Conservation (phyloP, 305 asterid genomes). For the Coffea humblotiana region DNA sequence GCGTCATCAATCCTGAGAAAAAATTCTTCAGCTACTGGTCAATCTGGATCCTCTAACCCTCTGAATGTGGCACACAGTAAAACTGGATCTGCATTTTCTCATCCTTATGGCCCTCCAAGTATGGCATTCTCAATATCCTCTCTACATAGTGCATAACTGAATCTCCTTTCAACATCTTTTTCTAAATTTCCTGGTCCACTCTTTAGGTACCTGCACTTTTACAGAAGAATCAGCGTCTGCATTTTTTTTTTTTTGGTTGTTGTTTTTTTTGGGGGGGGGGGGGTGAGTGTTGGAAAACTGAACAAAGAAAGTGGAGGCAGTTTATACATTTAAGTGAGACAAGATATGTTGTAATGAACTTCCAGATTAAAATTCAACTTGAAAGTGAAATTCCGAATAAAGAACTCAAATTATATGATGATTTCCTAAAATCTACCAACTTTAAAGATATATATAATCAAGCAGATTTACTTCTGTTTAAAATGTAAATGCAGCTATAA, state of each 20-base stretch:
- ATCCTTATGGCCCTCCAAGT: conserved; percentile 87
- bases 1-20: not conserved
- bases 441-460: not conserved
- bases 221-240: conserved; percentile 15
- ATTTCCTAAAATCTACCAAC: not conserved
- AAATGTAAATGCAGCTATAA: not conserved
- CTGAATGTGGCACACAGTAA: not conserved
- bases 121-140: conserved; percentile 97
- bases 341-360: not conserved
- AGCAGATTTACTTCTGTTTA: too few relatives aligned
- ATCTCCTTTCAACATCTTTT: conserved; percentile 88
- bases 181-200: conserved; percentile 80
- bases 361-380: not conserved
- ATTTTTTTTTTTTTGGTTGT: too few relatives aligned
- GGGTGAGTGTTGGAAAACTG: too few relatives aligned
- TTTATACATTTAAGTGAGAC: not conserved
- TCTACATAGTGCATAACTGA: conserved; percentile 93
- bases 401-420: not conserved
- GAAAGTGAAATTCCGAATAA: not conserved
- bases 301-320: too few relatives aligned
- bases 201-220: conserved; percentile 72
- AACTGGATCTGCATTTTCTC: not conserved
- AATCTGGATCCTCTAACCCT: not conserved
- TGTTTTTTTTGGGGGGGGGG: too few relatives aligned
- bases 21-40: not conserved